These are phyloP conservation scores for Ophiorrhiza pumila DNA, from an alignment of 257 asterid species.

Conservation along the genomic window DNA sequence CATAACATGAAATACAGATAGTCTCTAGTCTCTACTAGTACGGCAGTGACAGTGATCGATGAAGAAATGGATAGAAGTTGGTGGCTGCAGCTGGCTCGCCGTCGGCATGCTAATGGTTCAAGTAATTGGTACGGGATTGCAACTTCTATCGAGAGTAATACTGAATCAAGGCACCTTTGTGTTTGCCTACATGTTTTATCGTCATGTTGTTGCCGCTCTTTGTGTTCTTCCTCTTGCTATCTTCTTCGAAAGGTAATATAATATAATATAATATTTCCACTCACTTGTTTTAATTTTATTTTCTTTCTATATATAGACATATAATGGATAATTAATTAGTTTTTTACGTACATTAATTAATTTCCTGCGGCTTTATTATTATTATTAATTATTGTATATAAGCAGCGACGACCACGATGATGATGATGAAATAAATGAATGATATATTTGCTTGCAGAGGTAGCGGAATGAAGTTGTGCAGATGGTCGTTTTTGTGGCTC, in stretches of 20 bases:
- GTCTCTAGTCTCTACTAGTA: too few species aligned
- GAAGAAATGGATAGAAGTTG: constrained; percentile 27
- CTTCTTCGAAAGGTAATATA: constrained; percentile 41
- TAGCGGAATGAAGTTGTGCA: constrained; percentile 29
- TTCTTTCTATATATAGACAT: too few species aligned
- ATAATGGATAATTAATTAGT: too few species aligned
- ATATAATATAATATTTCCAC: not conserved
- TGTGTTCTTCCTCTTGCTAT: constrained; percentile 49
- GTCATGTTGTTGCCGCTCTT: constrained; percentile 45
- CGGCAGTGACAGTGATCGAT: too few species aligned
- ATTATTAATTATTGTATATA: too few species aligned
- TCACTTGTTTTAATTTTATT: too few species aligned
- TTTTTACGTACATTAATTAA: too few species aligned
- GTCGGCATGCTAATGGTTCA: constrained; percentile 56
- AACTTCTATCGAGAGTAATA: constrained; percentile 53
- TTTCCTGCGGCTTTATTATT: too few species aligned
- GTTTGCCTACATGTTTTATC: constrained; percentile 53
- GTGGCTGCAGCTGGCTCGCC: constrained; percentile 27
- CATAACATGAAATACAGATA: too few species aligned
- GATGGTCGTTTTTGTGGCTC: constrained; percentile 34
- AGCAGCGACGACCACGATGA: too few species aligned
- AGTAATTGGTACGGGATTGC: constrained; percentile 47
- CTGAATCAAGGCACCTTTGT: constrained; percentile 44
- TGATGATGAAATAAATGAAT: too few species aligned
- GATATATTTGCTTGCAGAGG: constrained; percentile 42